Conservation (phyloP, 768 basidiomycete genomes). For the Tephrocybe sp. region DNA sequence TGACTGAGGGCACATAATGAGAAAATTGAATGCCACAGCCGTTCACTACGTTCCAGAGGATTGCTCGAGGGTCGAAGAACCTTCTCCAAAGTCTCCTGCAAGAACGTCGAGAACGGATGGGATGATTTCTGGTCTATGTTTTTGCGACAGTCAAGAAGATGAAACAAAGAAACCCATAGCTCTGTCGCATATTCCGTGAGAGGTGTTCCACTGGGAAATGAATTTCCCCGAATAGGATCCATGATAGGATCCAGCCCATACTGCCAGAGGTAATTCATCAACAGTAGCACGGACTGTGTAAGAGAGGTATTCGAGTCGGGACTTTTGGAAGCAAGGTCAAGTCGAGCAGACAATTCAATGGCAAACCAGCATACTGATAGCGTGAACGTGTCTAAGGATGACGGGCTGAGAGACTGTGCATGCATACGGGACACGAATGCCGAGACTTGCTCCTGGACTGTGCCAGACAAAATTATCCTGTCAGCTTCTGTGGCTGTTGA, state of each 20-base stretch:
- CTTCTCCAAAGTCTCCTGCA: conserved; percentile 33
- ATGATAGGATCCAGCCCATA: conserved; percentile 50
- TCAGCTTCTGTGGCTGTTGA: conserved; percentile 32
- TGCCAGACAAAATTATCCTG: conserved; percentile 24
- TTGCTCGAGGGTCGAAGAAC: conserved; percentile 22
- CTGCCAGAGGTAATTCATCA: conserved; percentile 51
- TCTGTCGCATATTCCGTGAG: conserved; percentile 50
- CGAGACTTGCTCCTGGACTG: conserved; percentile 35
- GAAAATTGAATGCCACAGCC: conserved; percentile 69
- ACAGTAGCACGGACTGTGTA: conserved; percentile 29
- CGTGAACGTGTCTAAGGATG: conserved; percentile 34
- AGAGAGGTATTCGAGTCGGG: conserved; percentile 18
- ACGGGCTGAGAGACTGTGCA: conserved; percentile 28
- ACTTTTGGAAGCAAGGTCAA: conserved; percentile 19
- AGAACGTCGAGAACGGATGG: conserved; percentile 45
- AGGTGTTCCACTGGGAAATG: conserved; percentile 33
- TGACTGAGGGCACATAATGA: conserved; percentile 74
- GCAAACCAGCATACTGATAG: conserved; percentile 60
- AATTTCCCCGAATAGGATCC: conserved; percentile 32
- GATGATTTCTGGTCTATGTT: conserved; percentile 13
- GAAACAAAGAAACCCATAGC: conserved; percentile 73
- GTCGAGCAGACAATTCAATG: conserved; percentile 52
- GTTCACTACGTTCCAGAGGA: conserved; percentile 54
- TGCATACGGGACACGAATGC: conserved; percentile 38
- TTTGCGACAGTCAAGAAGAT: conserved; percentile 39